Conservation (phyloP, 2,329 filamentous ascomycete genomes). For the Trichoderma aggressivum region DNA sequence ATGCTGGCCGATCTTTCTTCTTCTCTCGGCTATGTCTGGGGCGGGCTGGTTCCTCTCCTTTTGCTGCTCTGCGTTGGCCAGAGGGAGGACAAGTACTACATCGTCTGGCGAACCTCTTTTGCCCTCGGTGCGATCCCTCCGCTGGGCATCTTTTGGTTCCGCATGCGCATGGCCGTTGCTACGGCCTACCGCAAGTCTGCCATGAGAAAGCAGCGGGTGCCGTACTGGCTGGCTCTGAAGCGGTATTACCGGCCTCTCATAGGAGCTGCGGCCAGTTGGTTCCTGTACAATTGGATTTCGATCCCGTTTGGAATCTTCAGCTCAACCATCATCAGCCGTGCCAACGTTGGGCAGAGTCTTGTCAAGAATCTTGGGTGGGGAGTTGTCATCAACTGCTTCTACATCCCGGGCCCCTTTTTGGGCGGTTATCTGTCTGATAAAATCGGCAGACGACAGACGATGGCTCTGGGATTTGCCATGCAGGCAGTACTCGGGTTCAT, state of each 20-base stretch:
- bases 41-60: conserved; percentile 47
- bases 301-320: conserved; percentile 55
- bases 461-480: conserved; percentile 47
- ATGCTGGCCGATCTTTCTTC: conserved; percentile 50
- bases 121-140: conserved; percentile 49
- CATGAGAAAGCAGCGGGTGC: conserved; percentile 43
- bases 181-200: conserved; percentile 46
- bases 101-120: conserved; percentile 51
- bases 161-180: conserved; percentile 49
- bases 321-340: conserved; percentile 47
- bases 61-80: conserved; percentile 48
- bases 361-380: conserved; percentile 44
- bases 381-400: conserved; percentile 49
- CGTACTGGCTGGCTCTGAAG: conserved; percentile 46
- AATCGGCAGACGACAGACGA: conserved; percentile 48
- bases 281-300: conserved; percentile 52
- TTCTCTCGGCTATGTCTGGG: conserved; percentile 50
- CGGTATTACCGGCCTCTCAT: conserved; percentile 49
- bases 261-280: conserved; percentile 49
- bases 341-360: conserved; percentile 40
- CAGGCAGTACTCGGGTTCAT: conserved; percentile 47
- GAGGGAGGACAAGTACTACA: conserved; percentile 37
- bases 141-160: conserved; percentile 50
- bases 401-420: conserved; percentile 45
- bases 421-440: conserved; percentile 47